phyloP scores from a whole-genome alignment of 2,329 filamentous ascomycete species.

The Phaeoacremonium minimum region DNA sequence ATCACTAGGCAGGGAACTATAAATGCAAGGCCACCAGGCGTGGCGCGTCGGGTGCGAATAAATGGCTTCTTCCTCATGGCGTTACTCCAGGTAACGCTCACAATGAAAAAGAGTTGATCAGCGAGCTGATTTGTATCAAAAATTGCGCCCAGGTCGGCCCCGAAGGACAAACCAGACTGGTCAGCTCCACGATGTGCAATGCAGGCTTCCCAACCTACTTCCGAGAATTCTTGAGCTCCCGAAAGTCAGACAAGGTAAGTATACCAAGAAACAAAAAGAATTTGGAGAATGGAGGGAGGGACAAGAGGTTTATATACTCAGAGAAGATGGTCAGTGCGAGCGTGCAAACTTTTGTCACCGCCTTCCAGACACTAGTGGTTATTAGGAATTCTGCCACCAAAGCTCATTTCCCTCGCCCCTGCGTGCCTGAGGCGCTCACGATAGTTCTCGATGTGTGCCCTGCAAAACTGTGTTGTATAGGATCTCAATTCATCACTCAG shows the following conservation, averaged over 20 bases:
- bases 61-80: conserved; percentile 44
- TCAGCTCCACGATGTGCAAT: conserved; percentile 49
- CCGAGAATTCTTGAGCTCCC: conserved; percentile 37
- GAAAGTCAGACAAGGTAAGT: conserved; percentile 10
- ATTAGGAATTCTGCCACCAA: too few relatives aligned
- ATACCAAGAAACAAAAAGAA: conserved; percentile 4
- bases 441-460: too few relatives aligned
- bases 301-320: conserved; percentile 5
- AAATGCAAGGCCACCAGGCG: too few relatives aligned
- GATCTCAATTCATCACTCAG: too few relatives aligned
- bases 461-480: too few relatives aligned
- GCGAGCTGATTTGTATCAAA: conserved; percentile 29
- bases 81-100: conserved; percentile 28
- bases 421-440: too few relatives aligned
- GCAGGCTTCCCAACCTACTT: conserved; percentile 41
- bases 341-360: conserved; percentile 7
- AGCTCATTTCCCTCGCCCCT: too few relatives aligned
- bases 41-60: too few relatives aligned
- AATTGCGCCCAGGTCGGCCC: conserved; percentile 47
- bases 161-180: conserved; percentile 46
- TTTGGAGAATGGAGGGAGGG: conserved; percentile 2
- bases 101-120: conserved; percentile 35
- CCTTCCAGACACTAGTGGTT: too few relatives aligned
- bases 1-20: too few relatives aligned
- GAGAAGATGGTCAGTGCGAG: not conserved